A percentile compares a stretch with the other conserved stretches of the same genome.
Conservation (phyloP, 192 early-diverging fungal species). For the Coemansia furcata region DNA sequence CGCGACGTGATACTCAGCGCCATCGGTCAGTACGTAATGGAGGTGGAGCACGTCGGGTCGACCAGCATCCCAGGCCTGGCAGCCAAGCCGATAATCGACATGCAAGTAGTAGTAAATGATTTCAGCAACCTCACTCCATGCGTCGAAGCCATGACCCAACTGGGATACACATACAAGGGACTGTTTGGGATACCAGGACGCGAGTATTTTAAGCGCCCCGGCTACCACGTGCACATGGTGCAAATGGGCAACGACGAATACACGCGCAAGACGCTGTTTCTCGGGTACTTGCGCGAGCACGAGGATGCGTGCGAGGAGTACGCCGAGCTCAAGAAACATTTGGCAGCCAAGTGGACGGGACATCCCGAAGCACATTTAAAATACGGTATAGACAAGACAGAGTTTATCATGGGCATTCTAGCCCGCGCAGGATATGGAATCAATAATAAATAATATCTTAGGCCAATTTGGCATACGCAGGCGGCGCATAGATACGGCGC, state of each 20-base stretch:
- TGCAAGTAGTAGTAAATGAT: conserved; percentile 5
- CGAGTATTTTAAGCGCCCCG: conserved; percentile 15
- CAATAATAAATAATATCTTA: conserved; percentile 10
- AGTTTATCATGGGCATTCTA: conserved; percentile 18
- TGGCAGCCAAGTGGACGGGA: conserved; percentile 15
- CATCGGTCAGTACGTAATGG: neutral
- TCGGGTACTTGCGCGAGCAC: conserved; percentile 6
- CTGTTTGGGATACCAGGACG: conserved; percentile 3
- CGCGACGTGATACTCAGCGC: neutral
- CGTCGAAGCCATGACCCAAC: neutral
- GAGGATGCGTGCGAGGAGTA: conserved; percentile 8
- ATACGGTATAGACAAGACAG: conserved; percentile 17
- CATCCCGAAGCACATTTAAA: neutral
- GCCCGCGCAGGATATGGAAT: conserved; percentile 5
- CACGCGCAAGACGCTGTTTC: conserved; percentile 9
- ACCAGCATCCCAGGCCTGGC: conserved; percentile 32
- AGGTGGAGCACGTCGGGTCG: conserved; percentile 20
- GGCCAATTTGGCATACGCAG: conserved; percentile 83
- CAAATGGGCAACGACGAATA: conserved; percentile 6
- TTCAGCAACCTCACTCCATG: conserved; percentile 2
- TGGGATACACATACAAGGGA: conserved; percentile 12
- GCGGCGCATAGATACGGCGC: conserved; percentile 77
- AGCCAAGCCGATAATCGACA: conserved; percentile 34
- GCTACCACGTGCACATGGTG: conserved; percentile 14
- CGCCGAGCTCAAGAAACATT: conserved; percentile 5